These are phyloP conservation scores for Guyanaporus albipodus DNA, from an alignment of 768 basidiomycete genomes.

Conservation along the genomic window DNA sequence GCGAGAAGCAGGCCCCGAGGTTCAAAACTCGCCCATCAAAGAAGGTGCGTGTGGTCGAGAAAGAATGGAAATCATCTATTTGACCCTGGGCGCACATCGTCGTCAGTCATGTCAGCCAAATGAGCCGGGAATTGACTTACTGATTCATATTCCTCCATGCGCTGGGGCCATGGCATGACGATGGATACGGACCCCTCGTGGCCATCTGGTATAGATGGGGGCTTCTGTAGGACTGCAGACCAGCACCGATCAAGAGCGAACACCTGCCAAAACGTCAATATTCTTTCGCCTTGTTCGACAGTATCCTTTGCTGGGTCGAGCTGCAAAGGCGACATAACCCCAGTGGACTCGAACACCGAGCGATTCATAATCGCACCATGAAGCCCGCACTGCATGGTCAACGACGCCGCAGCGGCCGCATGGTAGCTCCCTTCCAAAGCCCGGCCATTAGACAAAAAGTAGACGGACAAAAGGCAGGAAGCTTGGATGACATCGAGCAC, in stretches of 20 bases:
- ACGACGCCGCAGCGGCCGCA: conserved; percentile 65
- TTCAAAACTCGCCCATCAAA: conserved; percentile 54
- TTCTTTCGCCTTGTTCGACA: conserved; percentile 65
- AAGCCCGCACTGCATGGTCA: conserved; percentile 72
- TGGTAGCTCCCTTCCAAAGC: conserved; percentile 77
- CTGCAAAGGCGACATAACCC: conserved; percentile 37
- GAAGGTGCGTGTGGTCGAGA: conserved; percentile 61
- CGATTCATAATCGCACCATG: conserved; percentile 40
- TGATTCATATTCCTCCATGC: conserved; percentile 65
- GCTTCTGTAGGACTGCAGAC: conserved; percentile 70
- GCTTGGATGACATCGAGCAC: conserved; percentile 72
- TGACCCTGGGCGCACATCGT: conserved; percentile 47
- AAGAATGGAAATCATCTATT: conserved; percentile 45
- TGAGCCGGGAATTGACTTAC: conserved; percentile 39
- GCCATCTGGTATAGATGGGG: conserved; percentile 62
- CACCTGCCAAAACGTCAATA: conserved; percentile 80
- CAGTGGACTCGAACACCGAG: conserved; percentile 34
- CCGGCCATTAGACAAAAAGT: conserved; percentile 74
- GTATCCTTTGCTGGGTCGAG: conserved; percentile 56
- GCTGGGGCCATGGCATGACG: conserved; percentile 74
- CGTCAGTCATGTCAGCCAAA: conserved; percentile 13
- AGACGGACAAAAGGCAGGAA: conserved; percentile 69
- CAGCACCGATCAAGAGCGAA: conserved; percentile 79
- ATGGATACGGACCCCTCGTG: conserved; percentile 55
- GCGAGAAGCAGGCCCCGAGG: conserved; percentile 52